Evolutionary conservation across 2,329 filamentous ascomycete genomes (phyloP), one percentile per base, ranked within the genome.

Genomic region (Hypoxylon sp.): DNA sequence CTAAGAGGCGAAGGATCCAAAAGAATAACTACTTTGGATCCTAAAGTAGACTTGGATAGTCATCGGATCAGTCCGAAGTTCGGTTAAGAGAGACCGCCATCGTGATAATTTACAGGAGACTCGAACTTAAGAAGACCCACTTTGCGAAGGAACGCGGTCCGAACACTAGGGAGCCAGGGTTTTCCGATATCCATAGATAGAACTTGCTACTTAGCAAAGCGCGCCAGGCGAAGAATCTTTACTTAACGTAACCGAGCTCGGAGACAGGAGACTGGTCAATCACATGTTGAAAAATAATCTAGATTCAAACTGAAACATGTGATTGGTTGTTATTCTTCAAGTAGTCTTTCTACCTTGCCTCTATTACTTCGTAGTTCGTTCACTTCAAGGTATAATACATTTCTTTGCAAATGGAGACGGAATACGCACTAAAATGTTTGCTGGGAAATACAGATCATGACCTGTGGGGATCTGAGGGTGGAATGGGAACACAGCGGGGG

Each of bases 141-240:
- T 43, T 17, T 14, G 30, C 17, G 9, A 14, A 50, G 32, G 45
- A 48, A 28, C 43, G 13, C 53, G 53, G 53, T 10, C 53, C 53
- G 53, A 43, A 30, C 13, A 30, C 17, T 30, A 14, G 34, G 43
- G 38, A 28, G 48, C 13, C 17, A 19, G 25, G 28, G 41, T 41
- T n/a, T 57, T 41, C 19, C 34, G 53, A 46, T 38, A 28, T 30
- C 28, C 28, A 30, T 30, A 2, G 28, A 30, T 14, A 17, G 41
- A 25, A n/a, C 28, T 41, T 41, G 53, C 13, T 36, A 57, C 28
- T 2, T n/a, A 28, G 38, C 6, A 36, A 48, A 11, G 53, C 53
- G 53, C 53, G 43, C 13, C 43, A 57, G 19, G 41, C 53, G 53
- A 57, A 48, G 36, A 25, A 55, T 4, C n/a, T 55, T 32, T 21